A percentile compares a stretch with the other conserved stretches of the same genome.
phyloP scores from a whole-genome alignment of 2,329 filamentous ascomycete species.

The Beauveria varroae region DNA sequence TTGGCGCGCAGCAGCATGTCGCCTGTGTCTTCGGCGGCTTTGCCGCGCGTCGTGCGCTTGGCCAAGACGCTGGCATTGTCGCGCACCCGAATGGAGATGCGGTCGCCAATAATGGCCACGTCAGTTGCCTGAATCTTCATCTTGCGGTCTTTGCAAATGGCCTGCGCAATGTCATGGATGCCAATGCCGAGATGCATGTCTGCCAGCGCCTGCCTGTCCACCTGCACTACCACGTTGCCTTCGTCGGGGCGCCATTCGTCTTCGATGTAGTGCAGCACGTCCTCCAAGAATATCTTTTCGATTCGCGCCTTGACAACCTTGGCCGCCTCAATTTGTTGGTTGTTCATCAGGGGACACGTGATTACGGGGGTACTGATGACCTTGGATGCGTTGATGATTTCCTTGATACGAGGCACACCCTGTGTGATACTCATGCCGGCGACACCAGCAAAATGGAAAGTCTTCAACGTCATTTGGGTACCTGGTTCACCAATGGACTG shows the following conservation, averaged over 20 bases:
- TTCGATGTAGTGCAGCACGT: conserved; percentile 73
- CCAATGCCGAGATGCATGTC: conserved; percentile 76
- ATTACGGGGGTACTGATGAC: conserved; percentile 92
- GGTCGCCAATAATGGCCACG: conserved; percentile 50
- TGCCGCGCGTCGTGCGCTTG: conserved; percentile 40
- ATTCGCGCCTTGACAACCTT: conserved; percentile 87
- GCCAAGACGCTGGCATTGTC: conserved; percentile 43
- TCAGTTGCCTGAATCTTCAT: conserved; percentile 66
- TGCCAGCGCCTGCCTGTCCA: conserved; percentile 72
- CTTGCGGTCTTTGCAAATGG: conserved; percentile 75
- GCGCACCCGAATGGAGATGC: conserved; percentile 66
- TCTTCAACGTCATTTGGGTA: conserved; percentile 98
- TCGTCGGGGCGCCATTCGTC: conserved; percentile 78
- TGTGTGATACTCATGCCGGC: conserved; percentile 99
- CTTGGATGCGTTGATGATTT: conserved; percentile 98
- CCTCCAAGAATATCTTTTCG: conserved; percentile 86
- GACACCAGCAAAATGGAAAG: conserved; percentile 99
- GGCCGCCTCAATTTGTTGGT: conserved; percentile 68
- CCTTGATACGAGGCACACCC: conserved; percentile 98
- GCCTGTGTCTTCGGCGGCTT: conserved; percentile 34
- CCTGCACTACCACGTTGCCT: conserved; percentile 70
- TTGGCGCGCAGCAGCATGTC: conserved; percentile 70
- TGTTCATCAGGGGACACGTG: conserved; percentile 73
- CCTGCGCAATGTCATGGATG: conserved; percentile 62
- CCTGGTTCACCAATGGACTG: conserved; percentile 98